phyloP scores from a whole-genome alignment of 768 basidiomycete species.

The Tephrocybe sp. region DNA sequence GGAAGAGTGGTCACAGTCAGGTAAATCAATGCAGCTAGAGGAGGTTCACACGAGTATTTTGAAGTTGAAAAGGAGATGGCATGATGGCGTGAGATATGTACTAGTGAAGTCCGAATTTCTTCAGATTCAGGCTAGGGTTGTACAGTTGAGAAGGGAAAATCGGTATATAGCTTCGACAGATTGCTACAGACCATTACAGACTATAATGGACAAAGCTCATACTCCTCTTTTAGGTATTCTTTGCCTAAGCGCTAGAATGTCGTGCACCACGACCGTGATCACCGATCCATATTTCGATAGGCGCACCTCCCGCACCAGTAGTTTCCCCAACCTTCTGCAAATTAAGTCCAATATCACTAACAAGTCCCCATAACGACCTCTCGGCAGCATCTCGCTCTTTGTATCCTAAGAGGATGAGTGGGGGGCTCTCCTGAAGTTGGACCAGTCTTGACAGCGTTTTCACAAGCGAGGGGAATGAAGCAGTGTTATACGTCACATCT shows the following conservation, averaged over 20 bases:
- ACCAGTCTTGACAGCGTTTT: slow-evolving; percentile 61
- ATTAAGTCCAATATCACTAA: slow-evolving; percentile 47
- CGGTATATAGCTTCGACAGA: no score
- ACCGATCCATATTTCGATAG: slow-evolving; percentile 75
- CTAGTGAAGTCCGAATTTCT: no score
- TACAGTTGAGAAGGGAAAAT: no score
- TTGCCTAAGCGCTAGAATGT: neutral
- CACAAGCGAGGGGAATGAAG: slow-evolving; percentile 77
- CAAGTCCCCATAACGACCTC: slow-evolving; percentile 70
- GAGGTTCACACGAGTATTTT: no score
- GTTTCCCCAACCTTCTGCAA: slow-evolving; percentile 57
- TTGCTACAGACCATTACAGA: no score
- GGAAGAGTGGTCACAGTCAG: no score
- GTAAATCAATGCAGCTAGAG: no score
- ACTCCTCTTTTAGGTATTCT: no score
- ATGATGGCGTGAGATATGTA: no score
- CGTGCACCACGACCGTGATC: neutral
- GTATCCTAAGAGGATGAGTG: slow-evolving; percentile 72
- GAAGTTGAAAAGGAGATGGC: no score
- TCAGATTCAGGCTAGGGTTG: no score
- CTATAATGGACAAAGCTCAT: no score
- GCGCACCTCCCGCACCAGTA: slow-evolving; percentile 58
- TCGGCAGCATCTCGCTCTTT: slow-evolving; percentile 84
- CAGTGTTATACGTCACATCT: slow-evolving; percentile 90
- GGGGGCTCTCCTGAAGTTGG: slow-evolving; percentile 28